These are phyloP conservation scores for Cyclotella sp. DNA, from an alignment of 108 stramenopile genomes.

Conservation along the genomic window DNA sequence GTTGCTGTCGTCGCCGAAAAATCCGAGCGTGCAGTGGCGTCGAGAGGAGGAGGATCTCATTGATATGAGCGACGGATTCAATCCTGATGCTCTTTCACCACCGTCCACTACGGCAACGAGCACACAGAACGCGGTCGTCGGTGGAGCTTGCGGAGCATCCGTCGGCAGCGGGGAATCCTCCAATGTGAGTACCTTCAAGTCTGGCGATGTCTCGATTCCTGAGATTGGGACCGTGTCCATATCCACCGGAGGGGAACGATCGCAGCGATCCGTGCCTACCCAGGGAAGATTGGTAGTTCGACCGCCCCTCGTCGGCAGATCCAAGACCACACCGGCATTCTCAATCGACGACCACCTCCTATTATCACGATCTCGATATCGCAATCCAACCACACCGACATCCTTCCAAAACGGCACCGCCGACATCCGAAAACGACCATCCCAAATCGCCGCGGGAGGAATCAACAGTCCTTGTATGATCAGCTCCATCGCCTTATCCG, in stretches of 20 bases:
- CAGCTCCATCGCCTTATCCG: constrained; percentile 18
- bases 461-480: constrained; percentile 31
- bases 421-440: not conserved
- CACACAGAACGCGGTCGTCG: not conserved
- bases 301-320: constrained; percentile 2
- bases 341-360: not conserved
- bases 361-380: not conserved
- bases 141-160: not conserved
- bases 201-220: not conserved
- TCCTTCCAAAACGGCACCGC: not conserved
- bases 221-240: not conserved
- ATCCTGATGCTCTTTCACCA: not conserved
- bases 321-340: constrained; percentile 11
- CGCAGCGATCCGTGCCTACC: not conserved
- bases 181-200: not conserved
- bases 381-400: not conserved
- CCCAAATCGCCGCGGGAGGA: not conserved
- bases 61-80: constrained; percentile 16
- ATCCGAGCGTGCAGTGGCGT: not conserved
- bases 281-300: not conserved
- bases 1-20: not conserved
- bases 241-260: constrained; percentile 3
- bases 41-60: constrained; percentile 21
- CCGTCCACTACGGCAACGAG: not conserved
- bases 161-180: not conserved